phyloP scores from a whole-genome alignment of 2,329 filamentous ascomycete species.

The Talaromyces sp. region DNA sequence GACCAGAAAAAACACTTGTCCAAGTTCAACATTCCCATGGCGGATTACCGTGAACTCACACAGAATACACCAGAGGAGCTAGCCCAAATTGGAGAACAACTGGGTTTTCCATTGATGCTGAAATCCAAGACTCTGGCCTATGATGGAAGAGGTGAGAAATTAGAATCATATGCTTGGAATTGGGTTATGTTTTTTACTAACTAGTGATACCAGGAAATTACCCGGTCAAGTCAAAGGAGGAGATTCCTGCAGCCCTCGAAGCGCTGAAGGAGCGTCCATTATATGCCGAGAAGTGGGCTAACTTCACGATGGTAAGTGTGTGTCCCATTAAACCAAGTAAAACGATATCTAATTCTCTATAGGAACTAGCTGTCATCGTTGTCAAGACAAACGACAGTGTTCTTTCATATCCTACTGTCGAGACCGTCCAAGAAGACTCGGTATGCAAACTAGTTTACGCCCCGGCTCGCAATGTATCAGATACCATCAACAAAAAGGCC shows the following conservation, averaged over 20 bases:
- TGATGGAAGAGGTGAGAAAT: constrained; percentile 69
- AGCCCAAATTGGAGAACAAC: constrained; percentile 56
- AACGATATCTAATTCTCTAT: constrained; percentile 14
- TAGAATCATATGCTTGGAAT: not conserved
- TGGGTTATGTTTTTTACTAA: not conserved
- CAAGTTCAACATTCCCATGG: constrained; percentile 65
- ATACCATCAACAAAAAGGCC: constrained; percentile 59
- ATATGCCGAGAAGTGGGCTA: constrained; percentile 86
- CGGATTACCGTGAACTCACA: constrained; percentile 63
- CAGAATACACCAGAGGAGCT: constrained; percentile 59
- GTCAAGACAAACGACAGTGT: constrained; percentile 75
- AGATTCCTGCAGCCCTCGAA: constrained; percentile 63
- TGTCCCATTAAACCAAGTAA: not conserved
- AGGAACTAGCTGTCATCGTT: constrained; percentile 89
- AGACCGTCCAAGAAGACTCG: constrained; percentile 91
- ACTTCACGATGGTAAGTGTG: constrained; percentile 61
- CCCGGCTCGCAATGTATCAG: constrained; percentile 68
- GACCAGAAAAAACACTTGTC: constrained; percentile 78
- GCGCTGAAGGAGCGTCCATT: constrained; percentile 65
- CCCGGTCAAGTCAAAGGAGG: constrained; percentile 54
- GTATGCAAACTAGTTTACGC: constrained; percentile 91
- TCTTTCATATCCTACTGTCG: constrained; percentile 80
- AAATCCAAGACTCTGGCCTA: constrained; percentile 89
- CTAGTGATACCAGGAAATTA: constrained; percentile 53
- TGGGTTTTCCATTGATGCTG: constrained; percentile 85